Conservation (phyloP, 2,329 filamentous ascomycete species). For the Gnomoniopsis smithogilvyi region DNA sequence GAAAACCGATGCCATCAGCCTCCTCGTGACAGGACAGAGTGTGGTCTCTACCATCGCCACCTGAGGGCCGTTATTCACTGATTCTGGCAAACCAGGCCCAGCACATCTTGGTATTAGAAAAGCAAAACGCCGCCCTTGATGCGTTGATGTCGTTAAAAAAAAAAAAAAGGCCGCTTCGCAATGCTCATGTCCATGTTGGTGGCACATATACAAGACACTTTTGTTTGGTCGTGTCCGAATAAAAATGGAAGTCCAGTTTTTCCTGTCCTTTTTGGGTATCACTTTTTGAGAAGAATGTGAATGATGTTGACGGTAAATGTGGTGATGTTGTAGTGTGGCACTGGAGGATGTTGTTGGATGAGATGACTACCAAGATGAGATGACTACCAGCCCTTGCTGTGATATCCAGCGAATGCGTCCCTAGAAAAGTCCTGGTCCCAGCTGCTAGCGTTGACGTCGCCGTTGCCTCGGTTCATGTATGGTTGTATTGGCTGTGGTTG, state of each 20-base stretch:
- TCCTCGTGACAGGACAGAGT: not conserved
- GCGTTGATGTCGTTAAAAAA: not conserved
- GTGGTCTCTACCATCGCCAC: not conserved
- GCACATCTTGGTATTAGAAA: not conserved
- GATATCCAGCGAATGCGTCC: constrained; percentile 76
- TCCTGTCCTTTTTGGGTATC: constrained; percentile 7
- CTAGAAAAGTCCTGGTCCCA: constrained; percentile 86
- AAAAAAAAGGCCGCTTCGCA: not conserved
- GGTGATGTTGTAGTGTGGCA: not conserved
- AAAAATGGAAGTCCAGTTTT: not conserved
- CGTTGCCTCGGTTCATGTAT: constrained; percentile 54
- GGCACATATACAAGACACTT: not conserved
- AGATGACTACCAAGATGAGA: not conserved
- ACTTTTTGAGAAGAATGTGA: constrained; percentile 13
- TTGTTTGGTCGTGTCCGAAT: not conserved
- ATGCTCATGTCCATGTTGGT: not conserved
- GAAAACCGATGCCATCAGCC: not conserved
- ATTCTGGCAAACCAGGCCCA: not conserved
- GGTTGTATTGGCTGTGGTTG: constrained; percentile 36
- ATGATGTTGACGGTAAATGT: not conserved
- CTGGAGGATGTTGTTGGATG: constrained; percentile 5
- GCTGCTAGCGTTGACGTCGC: constrained; percentile 65
- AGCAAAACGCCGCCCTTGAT: not conserved
- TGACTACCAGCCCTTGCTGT: constrained; percentile 77
- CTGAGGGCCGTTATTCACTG: not conserved